Conservation (phyloP, 352 stramenopile genomes). For the Bremia lactucae region DNA sequence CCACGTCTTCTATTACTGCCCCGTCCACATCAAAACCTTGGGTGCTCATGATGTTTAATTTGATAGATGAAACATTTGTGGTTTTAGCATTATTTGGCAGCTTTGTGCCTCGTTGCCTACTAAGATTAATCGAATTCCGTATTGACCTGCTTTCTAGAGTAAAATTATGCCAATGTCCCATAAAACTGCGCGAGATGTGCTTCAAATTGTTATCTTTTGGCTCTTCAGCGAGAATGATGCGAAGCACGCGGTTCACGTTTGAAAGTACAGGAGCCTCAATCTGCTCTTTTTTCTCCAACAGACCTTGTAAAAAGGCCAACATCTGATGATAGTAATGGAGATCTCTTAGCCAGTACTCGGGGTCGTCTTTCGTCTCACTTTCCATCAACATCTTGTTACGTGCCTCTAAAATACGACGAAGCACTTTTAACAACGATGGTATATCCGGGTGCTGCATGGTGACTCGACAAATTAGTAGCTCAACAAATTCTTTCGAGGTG, state of each 20-base stretch:
- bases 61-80: conserved; percentile 1
- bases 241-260: conserved; percentile 65
- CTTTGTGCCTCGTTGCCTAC: conserved; percentile 9
- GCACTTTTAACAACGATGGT: conserved; percentile 50
- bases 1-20: conserved; percentile 21
- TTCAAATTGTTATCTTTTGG: conserved; percentile 37
- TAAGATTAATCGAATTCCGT: conserved; percentile 15
- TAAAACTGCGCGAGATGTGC: conserved; percentile 46
- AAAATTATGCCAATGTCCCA: conserved; percentile 72
- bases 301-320: conserved; percentile 40
- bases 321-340: conserved; percentile 56
- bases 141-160: conserved; percentile 39
- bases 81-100: conserved; percentile 7
- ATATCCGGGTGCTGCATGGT: conserved; percentile 63
- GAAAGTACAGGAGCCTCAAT: conserved; percentile 42
- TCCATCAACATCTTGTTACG: conserved; percentile 24
- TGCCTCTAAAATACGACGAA: conserved; percentile 65
- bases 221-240: conserved; percentile 55
- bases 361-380: conserved; percentile 21
- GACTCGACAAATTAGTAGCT: conserved; percentile 62
- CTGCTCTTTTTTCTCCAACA: conserved; percentile 39
- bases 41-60: conserved; percentile 11
- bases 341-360: conserved; percentile 44
- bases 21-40: conserved; percentile 57
- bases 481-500: conserved; percentile 54